Percentiles rank a stretch among this genome's conserved stretches.
Conservation (phyloP, 192 early-diverging fungal genomes). For the Chytriomyces confervae region DNA sequence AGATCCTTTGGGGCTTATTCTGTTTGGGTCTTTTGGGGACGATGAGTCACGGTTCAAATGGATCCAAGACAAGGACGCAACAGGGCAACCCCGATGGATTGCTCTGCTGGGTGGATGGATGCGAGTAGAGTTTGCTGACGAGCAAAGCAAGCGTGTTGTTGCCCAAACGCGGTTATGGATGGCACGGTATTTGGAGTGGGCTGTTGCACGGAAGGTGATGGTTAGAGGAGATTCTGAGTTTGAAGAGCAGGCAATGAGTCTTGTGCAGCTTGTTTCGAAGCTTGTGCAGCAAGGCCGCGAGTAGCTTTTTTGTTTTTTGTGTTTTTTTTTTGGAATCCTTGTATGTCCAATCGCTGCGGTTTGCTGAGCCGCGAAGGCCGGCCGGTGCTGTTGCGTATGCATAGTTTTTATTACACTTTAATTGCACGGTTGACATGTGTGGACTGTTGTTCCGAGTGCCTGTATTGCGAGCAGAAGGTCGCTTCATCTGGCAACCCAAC, state of each 20-base stretch:
- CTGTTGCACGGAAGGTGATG: conserved; percentile 17
- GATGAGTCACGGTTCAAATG: conserved; percentile 17
- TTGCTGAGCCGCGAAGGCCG: no score
- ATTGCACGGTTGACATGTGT: no score
- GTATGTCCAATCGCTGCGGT: no score
- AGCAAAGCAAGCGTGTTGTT: conserved; percentile 35
- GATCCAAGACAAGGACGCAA: neutral
- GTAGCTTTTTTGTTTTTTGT: neutral
- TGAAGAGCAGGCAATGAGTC: neutral
- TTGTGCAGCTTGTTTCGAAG: neutral
- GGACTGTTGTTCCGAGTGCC: no score
- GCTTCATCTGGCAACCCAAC: no score
- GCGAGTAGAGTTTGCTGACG: conserved; percentile 36
- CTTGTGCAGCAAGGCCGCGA: neutral
- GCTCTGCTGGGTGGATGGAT: conserved; percentile 41
- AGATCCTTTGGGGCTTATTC: conserved; percentile 42
- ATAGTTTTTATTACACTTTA: no score
- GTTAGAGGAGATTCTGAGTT: neutral
- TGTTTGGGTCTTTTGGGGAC: conserved; percentile 33
- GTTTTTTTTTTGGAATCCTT: neutral
- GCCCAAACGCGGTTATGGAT: conserved; percentile 40
- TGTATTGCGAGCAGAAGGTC: no score
- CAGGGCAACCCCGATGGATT: conserved; percentile 11
- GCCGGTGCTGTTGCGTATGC: no score
- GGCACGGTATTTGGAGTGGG: conserved; percentile 48